phyloP scores from a whole-genome alignment of 108 stramenopile genomes.

The Pelagomonas calceolata region DNA sequence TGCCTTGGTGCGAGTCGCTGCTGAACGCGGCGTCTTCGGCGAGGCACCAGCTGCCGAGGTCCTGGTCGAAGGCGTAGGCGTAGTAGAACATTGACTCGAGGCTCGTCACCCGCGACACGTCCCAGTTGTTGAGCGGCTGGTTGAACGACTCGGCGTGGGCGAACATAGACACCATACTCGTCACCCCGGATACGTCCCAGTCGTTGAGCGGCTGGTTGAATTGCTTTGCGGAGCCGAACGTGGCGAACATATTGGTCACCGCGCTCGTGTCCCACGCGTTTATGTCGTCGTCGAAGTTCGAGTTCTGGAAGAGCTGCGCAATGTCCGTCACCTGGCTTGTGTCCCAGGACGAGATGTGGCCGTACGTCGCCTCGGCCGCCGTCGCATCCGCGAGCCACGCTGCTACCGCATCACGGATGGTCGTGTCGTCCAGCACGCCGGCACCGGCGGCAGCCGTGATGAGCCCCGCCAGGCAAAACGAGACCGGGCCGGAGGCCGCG shows the following conservation, averaged over 20 bases:
- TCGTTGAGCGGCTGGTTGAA: not conserved
- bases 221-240: not conserved
- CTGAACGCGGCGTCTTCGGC: too few relatives aligned
- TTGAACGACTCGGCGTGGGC: too few relatives aligned
- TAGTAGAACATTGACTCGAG: too few relatives aligned
- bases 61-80: too few relatives aligned
- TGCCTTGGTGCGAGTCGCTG: too few relatives aligned
- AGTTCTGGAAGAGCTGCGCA: not conserved
- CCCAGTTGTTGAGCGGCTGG: too few relatives aligned
- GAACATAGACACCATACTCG: not conserved
- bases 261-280: not conserved
- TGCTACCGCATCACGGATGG: not conserved
- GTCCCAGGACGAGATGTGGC: not conserved
- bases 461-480: too few relatives aligned
- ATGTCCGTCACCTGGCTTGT: not conserved
- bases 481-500: too few relatives aligned
- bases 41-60: too few relatives aligned
- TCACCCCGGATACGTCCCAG: not conserved
- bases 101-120: too few relatives aligned
- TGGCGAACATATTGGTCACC: not conserved
- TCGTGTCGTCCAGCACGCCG: not conserved
- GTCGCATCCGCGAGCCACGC: not conserved
- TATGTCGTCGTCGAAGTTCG: constrained; percentile 1
- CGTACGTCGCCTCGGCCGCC: not conserved
- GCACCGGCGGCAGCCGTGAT: too few relatives aligned